Evolutionary conservation across 257 asterid species (phyloP).

Genomic region (Plantago ovata): DNA sequence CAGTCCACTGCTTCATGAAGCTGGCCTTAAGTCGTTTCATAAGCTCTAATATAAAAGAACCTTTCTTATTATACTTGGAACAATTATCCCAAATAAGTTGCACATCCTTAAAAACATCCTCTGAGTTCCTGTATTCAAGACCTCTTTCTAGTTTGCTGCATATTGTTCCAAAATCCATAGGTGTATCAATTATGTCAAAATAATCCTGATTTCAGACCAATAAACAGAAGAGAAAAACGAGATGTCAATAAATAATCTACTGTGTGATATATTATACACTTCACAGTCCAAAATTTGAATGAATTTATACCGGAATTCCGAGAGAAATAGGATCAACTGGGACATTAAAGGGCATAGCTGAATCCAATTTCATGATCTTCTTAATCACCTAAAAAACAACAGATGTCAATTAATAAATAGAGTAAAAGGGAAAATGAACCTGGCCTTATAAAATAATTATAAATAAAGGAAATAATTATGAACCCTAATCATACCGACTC

Average conservation of each 20-base stretch:
- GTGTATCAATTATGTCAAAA: conserved; percentile 54
- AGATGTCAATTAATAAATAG: conserved; percentile 1
- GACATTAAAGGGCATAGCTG: conserved; percentile 8
- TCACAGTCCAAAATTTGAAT: neutral
- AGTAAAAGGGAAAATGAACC: conserved; percentile 3
- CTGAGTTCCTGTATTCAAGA: conserved; percentile 43
- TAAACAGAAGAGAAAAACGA: neutral
- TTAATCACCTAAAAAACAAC: conserved; percentile 39
- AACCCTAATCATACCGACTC: conserved; percentile 34
- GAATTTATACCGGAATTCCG: conserved; percentile 33
- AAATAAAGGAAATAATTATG: neutral
- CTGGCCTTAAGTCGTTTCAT: conserved; percentile 56
- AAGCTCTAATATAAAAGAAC: conserved; percentile 54
- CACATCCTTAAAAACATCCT: conserved; percentile 56
- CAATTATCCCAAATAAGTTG: conserved; percentile 55
- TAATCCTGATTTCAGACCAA: conserved; percentile 40
- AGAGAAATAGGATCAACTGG: conserved; percentile 21
- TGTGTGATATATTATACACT: neutral
- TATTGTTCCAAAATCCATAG: conserved; percentile 68
- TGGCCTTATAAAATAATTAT: neutral
- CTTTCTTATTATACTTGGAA: conserved; percentile 55
- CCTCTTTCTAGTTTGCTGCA: conserved; percentile 59
- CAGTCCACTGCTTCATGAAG: conserved; percentile 47
- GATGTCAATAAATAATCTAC: conserved; percentile 5
- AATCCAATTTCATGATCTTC: conserved; percentile 28